These are phyloP conservation scores for Oryza glumipatula DNA, from an alignment of 176 grass and related monocot genomes.

Conservation along the genomic window DNA sequence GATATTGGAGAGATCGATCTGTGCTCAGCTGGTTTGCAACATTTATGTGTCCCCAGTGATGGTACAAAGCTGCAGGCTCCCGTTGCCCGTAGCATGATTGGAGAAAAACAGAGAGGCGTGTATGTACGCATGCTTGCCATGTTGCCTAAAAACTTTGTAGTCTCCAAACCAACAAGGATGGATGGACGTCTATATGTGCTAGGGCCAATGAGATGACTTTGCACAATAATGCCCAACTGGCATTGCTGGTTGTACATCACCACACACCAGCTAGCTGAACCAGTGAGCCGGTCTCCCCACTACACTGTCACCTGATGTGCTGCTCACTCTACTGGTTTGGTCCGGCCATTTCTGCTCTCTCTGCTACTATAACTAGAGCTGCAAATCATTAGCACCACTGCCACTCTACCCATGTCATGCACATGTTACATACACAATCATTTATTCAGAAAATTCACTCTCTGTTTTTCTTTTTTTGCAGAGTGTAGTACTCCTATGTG, in stretches of 20 bases:
- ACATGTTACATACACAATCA: background rate
- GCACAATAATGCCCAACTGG: slow-evolving; percentile 41
- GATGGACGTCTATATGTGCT: background rate
- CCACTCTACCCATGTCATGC: slow-evolving; percentile 15
- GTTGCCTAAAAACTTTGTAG: slow-evolving; percentile 31
- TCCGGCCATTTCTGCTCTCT: slow-evolving; percentile 29
- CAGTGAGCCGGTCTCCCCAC: background rate
- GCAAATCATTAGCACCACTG: background rate
- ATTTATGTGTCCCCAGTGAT: slow-evolving; percentile 5
- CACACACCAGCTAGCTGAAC: slow-evolving; percentile 25
- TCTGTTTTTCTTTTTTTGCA: background rate
- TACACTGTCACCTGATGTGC: slow-evolving; percentile 45
- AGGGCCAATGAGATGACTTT: slow-evolving; percentile 34
- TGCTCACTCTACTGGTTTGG: slow-evolving; percentile 30
- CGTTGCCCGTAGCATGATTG: slow-evolving; percentile 33
- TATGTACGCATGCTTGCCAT: slow-evolving; percentile 24
- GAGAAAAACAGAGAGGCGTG: background rate
- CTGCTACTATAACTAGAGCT: slow-evolving; percentile 6
- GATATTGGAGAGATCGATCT: slow-evolving; percentile 18
- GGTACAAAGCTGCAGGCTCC: slow-evolving; percentile 5
- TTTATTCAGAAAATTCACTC: background rate
- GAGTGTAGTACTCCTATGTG: background rate
- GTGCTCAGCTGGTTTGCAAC: slow-evolving; percentile 33
- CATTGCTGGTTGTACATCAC: slow-evolving; percentile 40
- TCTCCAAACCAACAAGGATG: background rate